A percentile compares a stretch with the other conserved stretches of the same genome.
Evolutionary conservation across 441 rosid species (phyloP).

Genomic region (Croton laevigatus): DNA sequence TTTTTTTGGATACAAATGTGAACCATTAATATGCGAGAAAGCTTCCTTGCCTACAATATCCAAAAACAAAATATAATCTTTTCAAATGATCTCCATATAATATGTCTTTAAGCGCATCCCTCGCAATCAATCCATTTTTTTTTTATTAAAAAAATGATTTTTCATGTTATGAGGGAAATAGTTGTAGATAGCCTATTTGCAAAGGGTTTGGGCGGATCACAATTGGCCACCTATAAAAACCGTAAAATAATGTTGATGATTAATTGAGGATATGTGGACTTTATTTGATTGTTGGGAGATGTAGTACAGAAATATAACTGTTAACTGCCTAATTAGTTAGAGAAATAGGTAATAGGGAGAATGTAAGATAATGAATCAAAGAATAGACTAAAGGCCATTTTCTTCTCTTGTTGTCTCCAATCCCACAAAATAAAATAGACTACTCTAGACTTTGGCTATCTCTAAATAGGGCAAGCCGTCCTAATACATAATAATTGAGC

Average conservation of each 20-base stretch:
- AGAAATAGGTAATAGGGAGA: not conserved
- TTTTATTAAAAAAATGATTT: too few species aligned
- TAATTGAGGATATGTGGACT: not conserved
- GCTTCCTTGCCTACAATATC: too few species aligned
- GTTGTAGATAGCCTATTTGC: not conserved
- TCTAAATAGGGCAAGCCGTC: conserved; percentile 20
- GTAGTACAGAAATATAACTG: not conserved
- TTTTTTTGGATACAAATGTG: too few species aligned
- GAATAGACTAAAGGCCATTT: not conserved
- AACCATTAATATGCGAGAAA: too few species aligned
- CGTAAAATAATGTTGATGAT: not conserved
- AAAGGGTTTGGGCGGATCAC: not conserved
- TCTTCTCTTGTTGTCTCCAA: not conserved
- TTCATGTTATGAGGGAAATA: too few species aligned
- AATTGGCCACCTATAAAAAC: not conserved
- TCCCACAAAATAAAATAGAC: conserved; percentile 3
- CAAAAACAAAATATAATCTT: too few species aligned
- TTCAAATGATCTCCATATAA: too few species aligned
- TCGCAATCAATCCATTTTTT: too few species aligned
- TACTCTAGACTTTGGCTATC: conserved; percentile 4
- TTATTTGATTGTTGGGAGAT: not conserved
- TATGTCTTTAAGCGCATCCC: too few species aligned
- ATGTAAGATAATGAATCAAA: not conserved
- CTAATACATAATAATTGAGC: conserved; percentile 26
- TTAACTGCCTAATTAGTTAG: not conserved